Evolutionary conservation across 345 rosid species (phyloP), one percentile per base, ranked within the genome.

Genomic region (Nasturtium officinale): DNA sequence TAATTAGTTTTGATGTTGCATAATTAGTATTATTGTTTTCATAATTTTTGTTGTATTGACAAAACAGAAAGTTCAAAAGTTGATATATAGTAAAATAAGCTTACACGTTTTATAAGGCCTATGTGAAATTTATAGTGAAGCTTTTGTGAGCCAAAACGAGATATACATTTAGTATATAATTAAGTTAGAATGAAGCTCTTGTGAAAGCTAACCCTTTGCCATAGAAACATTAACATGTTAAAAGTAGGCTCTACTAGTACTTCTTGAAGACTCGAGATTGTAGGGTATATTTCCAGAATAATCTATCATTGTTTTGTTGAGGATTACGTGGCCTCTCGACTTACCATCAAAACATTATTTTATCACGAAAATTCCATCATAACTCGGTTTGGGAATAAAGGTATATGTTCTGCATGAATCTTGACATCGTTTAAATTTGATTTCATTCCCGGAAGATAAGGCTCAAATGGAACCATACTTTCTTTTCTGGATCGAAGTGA

Each of bases 401-500:
- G 61, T 51, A 61, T 9, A 61, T 9, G 52, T 25, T 42, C 29
- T 15, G 47, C n/a, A 43, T n/a, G 56, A 76, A 61, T 61, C 69
- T 69, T 69, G 59, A 61, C 69, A 70, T 43, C 43, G 23, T 23
- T 32, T 16, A 75, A 52, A 13, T 16, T 32, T 6, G 57, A 75
- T 75, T 35, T 61, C 57, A 76, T 69, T 76, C 79, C 74, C 61
- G 52, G 58, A 76, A 3, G 70, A 69, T 61, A 45, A 69, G 54
- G 29, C 61, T 43, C 20, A 61, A 43, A 53, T 20, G 53, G 20
- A 67, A 59, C 68, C 46, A 50, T 10, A 20, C 50, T 5, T 9
- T 3, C 18, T 54, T 65, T 50, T 1, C 25, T 16, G 48, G 52
- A 58, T 66, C 16, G 23, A 30, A 10, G 16, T 75, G 73, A 20